A percentile compares a stretch with the other conserved stretches of the same genome.
Evolutionary conservation across 2,329 filamentous ascomycete genomes (phyloP).

Genomic region (Talaromyces sp.): DNA sequence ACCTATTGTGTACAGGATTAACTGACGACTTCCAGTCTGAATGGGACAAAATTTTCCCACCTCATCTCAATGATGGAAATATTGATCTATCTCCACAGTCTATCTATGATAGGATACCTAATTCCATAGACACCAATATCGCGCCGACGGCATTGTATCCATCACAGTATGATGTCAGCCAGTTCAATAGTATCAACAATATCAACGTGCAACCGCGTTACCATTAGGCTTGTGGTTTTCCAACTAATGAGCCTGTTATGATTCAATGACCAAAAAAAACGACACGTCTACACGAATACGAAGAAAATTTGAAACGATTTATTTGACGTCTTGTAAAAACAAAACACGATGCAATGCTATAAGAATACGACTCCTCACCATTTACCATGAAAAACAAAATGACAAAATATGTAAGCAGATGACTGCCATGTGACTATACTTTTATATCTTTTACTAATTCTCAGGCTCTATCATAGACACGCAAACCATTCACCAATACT

Average conservation of each 20-base stretch:
- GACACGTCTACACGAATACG: not conserved
- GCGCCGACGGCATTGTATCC: slow-evolving; percentile 7
- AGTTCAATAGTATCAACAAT: not conserved
- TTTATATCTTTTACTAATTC: not conserved
- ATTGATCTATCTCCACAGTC: slow-evolving; percentile 38
- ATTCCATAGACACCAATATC: slow-evolving; percentile 11
- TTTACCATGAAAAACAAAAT: not conserved
- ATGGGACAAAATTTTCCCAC: slow-evolving; percentile 32
- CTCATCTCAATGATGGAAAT: slow-evolving; percentile 49
- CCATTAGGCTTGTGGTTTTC: not conserved
- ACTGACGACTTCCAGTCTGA: slow-evolving; percentile 18
- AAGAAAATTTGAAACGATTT: not conserved
- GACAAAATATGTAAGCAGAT: not conserved
- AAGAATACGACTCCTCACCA: not conserved
- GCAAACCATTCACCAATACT: not conserved
- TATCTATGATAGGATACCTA: slow-evolving; percentile 11
- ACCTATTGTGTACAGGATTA: not conserved
- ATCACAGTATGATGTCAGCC: not conserved
- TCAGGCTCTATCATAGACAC: not conserved
- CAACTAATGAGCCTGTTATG: not conserved
- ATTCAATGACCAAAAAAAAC: not conserved
- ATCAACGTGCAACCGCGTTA: not conserved
- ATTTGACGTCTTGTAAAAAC: not conserved
- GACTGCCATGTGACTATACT: not conserved
- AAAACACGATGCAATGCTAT: not conserved